Percentiles rank a stretch among this genome's conserved stretches.
Evolutionary conservation across 345 rosid species (phyloP).

Genomic region (Dovyalis caffra): DNA sequence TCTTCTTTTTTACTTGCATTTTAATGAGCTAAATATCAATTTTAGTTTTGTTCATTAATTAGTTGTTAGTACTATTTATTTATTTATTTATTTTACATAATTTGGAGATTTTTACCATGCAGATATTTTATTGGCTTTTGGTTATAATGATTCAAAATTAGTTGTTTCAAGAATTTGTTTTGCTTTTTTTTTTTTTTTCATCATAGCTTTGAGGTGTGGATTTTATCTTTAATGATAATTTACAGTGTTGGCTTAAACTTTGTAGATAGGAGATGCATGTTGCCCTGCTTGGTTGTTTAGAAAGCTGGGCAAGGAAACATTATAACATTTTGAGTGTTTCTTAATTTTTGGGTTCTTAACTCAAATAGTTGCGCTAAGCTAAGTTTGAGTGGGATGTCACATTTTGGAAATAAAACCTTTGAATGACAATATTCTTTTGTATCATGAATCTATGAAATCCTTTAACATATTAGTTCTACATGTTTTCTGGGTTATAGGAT

Average conservation of each 20-base stretch:
- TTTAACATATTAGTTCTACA: no score
- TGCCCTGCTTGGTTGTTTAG: slow-evolving; percentile 19
- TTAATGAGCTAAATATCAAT: neutral
- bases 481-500: neutral
- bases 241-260: neutral
- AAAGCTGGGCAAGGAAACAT: slow-evolving; percentile 7
- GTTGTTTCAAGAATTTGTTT: neutral
- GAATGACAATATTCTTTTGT: no score
- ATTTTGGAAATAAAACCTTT: neutral
- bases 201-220: neutral
- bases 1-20: neutral
- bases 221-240: slow-evolving; percentile 6
- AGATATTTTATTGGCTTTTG: neutral
- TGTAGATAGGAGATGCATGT: neutral
- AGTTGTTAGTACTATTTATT: neutral
- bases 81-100: neutral
- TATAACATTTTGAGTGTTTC: neutral
- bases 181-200: neutral
- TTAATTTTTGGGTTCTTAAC: slow-evolving; percentile 3
- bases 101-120: neutral
- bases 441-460: no score
- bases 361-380: neutral
- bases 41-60: neutral
- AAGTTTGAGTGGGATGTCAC: neutral
- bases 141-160: neutral